Percentiles rank a stretch among this genome's conserved stretches.
Evolutionary conservation across 805 yeast species (phyloP).

Genomic region (Candida hispaniensis): DNA sequence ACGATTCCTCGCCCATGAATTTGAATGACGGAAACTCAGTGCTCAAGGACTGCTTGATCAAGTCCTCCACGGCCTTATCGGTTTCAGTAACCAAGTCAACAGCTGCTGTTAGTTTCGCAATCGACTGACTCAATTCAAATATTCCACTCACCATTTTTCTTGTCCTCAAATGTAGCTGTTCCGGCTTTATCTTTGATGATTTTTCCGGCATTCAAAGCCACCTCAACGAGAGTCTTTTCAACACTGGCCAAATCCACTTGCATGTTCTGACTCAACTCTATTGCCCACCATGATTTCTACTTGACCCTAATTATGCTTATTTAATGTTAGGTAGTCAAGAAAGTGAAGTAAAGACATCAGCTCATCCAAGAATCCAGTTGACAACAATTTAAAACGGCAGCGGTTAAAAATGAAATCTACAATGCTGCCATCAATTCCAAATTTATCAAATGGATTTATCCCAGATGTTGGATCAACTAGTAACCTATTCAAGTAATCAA

Average conservation of each 20-base stretch:
- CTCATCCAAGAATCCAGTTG: no score
- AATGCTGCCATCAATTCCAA: no score
- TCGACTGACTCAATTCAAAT: not conserved
- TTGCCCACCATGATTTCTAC: no score
- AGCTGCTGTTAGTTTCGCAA: slow-evolving; percentile 23
- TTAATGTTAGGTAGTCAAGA: no score
- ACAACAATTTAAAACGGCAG: no score
- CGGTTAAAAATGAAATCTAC: no score
- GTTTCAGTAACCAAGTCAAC: slow-evolving; percentile 55
- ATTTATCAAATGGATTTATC: no score
- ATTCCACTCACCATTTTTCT: slow-evolving; percentile 33
- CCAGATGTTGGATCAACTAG: no score
- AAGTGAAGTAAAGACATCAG: no score
- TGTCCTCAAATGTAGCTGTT: slow-evolving; percentile 39
- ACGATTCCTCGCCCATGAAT: slow-evolving; percentile 56
- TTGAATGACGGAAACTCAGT: slow-evolving; percentile 38
- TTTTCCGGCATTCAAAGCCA: slow-evolving; percentile 41
- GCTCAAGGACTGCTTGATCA: slow-evolving; percentile 30
- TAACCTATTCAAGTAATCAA: no score
- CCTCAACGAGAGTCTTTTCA: slow-evolving; percentile 30
- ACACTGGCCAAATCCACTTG: slow-evolving; percentile 28
- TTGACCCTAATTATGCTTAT: no score
- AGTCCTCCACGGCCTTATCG: slow-evolving; percentile 45
- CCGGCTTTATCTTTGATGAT: slow-evolving; percentile 43
- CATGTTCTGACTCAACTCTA: no score